Evolutionary conservation across 106 monocot species (phyloP).

Genomic region (Amphibolis antarctica): DNA sequence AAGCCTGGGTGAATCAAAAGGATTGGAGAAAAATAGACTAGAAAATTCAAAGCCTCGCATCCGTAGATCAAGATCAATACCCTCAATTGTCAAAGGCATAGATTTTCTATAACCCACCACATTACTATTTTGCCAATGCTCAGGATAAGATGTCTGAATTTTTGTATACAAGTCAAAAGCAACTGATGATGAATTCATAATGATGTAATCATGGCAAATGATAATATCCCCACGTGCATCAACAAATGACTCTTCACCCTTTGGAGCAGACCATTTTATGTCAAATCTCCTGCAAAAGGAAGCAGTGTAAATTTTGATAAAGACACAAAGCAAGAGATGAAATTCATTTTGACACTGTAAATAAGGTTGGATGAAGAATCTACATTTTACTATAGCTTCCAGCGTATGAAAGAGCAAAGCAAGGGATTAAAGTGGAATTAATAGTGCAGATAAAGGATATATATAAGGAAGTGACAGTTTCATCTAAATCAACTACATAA

Average conservation of each 20-base stretch:
- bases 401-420: neutral
- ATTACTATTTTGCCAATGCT: slow-evolving; percentile 17
- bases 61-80: slow-evolving; percentile 81
- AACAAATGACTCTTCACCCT: slow-evolving; percentile 87
- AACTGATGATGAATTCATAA: slow-evolving; percentile 62
- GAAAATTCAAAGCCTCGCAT: slow-evolving; percentile 92
- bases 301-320: neutral
- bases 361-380: too few species aligned
- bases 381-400: neutral
- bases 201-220: slow-evolving; percentile 69
- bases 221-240: slow-evolving; percentile 94
- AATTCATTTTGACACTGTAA: neutral
- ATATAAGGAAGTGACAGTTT: too few species aligned
- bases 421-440: too few species aligned
- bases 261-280: slow-evolving; percentile 97
- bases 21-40: slow-evolving; percentile 51
- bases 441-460: too few species aligned
- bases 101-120: slow-evolving; percentile 19
- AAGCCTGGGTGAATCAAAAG: slow-evolving; percentile 73
- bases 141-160: slow-evolving; percentile 67
- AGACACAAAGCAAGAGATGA: neutral
- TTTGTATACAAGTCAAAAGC: slow-evolving; percentile 77
- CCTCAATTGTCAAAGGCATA: slow-evolving; percentile 58
- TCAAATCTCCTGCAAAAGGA: slow-evolving; percentile 73
- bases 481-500: too few species aligned